Conservation (phyloP, 2,329 filamentous ascomycete species). For the Monilinia laxa region DNA sequence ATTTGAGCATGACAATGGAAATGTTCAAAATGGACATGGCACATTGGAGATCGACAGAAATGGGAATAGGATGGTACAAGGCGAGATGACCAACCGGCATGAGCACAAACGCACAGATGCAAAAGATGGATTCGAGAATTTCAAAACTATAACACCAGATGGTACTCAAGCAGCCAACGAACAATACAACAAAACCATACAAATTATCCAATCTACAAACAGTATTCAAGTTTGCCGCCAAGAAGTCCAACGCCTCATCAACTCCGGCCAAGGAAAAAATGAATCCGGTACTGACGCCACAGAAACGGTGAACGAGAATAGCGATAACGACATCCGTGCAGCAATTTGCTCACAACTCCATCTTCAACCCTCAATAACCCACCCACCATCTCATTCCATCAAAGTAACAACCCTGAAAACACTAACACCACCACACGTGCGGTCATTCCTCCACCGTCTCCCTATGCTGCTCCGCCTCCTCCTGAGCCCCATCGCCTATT, state of each 20-base stretch:
- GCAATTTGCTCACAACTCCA: conserved; percentile 52
- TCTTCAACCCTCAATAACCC: conserved; percentile 48
- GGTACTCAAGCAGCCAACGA: conserved; percentile 47
- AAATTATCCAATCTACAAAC: conserved; percentile 44
- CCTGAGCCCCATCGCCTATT: conserved; percentile 51
- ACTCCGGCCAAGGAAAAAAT: conserved; percentile 23
- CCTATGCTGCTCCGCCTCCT: conserved; percentile 51
- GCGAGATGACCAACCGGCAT: conserved; percentile 44
- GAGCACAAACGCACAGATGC: conserved; percentile 42
- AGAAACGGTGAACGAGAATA: conserved; percentile 39
- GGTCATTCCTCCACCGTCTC: conserved; percentile 49
- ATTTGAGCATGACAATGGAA: conserved; percentile 26
- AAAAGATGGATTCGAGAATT: conserved; percentile 42
- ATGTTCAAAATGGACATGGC: conserved; percentile 26
- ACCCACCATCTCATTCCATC: conserved; percentile 50
- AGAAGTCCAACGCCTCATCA: conserved; percentile 27
- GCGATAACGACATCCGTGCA: conserved; percentile 47
- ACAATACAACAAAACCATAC: conserved; percentile 46
- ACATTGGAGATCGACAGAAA: conserved; percentile 8
- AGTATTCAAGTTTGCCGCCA: conserved; percentile 42
- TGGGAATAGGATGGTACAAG: conserved; percentile 21
- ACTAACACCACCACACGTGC: conserved; percentile 44
- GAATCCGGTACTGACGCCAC: background rate
- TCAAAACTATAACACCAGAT: conserved; percentile 44
- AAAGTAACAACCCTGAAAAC: conserved; percentile 50